phyloP scores from a whole-genome alignment of 2,329 filamentous ascomycete genomes.

The Plenodomus lindquistii region DNA sequence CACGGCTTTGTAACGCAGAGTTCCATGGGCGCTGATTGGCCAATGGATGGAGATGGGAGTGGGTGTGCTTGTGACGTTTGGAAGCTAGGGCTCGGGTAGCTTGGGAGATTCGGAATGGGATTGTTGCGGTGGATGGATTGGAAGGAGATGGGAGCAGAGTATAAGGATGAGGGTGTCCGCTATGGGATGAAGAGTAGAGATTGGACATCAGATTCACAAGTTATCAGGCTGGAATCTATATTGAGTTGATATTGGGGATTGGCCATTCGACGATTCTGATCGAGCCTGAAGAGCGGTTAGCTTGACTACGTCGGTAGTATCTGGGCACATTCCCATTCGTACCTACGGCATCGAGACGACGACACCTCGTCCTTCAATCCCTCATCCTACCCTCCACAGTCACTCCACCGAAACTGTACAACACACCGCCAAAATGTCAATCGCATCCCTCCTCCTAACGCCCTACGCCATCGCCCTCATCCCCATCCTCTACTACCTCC shows the following conservation, averaged over 20 bases:
- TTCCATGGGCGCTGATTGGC: neutral
- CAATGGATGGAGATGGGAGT: neutral
- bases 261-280: neutral
- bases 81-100: too few relatives aligned
- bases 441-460: slow-evolving; percentile 46
- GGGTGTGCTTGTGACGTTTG: neutral
- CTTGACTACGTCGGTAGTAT: too few relatives aligned
- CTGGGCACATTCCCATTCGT: too few relatives aligned
- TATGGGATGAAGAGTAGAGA: neutral
- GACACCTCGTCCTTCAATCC: neutral
- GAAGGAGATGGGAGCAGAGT: neutral
- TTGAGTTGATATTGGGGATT: neutral
- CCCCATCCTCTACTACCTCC: slow-evolving; percentile 59
- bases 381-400: slow-evolving; percentile 1
- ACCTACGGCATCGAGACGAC: too few relatives aligned
- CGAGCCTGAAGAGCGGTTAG: too few relatives aligned
- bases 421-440: slow-evolving; percentile 28
- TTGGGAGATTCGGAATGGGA: too few relatives aligned
- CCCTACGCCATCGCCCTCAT: slow-evolving; percentile 54
- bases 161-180: slow-evolving; percentile 4
- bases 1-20: neutral
- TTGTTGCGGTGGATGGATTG: neutral
- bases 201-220: neutral
- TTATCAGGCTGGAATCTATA: neutral
- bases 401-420: neutral